A percentile compares a stretch with the other conserved stretches of the same genome.
Conservation (phyloP, 2,329 filamentous ascomycete species). For the Colletotrichum graminicola region DNA sequence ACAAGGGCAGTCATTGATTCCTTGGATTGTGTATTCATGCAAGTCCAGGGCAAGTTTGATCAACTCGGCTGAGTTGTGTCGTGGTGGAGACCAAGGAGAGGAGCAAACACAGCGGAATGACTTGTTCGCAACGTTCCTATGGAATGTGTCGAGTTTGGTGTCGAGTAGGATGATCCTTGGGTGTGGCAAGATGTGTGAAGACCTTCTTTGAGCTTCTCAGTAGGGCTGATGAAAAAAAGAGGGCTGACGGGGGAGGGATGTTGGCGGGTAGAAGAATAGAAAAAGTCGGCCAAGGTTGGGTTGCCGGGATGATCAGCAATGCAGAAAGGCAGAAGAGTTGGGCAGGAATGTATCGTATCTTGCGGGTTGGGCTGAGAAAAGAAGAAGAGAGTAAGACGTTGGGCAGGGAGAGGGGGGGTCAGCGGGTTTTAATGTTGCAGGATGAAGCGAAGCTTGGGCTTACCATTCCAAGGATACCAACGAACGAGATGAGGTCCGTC, state of each 20-base stretch:
- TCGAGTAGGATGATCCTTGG: slow-evolving; percentile 41
- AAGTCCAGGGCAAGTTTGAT: slow-evolving; percentile 38
- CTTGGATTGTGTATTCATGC: slow-evolving; percentile 49
- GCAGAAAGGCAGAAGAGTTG: slow-evolving; percentile 45
- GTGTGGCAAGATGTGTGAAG: slow-evolving; percentile 41
- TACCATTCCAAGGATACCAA: slow-evolving; percentile 19
- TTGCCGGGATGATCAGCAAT: slow-evolving; percentile 41
- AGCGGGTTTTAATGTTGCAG: slow-evolving; percentile 55
- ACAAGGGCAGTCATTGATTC: slow-evolving; percentile 65
- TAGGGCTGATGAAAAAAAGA: slow-evolving; percentile 27
- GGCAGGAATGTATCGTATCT: slow-evolving; percentile 43
- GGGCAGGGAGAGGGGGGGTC: slow-evolving; percentile 54
- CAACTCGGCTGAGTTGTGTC: slow-evolving; percentile 41
- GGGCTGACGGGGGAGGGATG: slow-evolving; percentile 39
- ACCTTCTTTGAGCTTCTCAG: slow-evolving; percentile 41
- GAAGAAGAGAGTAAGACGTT: slow-evolving; percentile 50
- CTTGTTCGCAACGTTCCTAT: slow-evolving; percentile 35
- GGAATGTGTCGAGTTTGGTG: slow-evolving; percentile 32
- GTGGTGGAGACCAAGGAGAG: slow-evolving; percentile 26
- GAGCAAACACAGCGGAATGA: slow-evolving; percentile 22
- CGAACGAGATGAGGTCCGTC: slow-evolving; percentile 39
- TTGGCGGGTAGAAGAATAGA: slow-evolving; percentile 40
- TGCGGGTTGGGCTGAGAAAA: slow-evolving; percentile 53
- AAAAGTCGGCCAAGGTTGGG: slow-evolving; percentile 36
- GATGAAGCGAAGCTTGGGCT: slow-evolving; percentile 32